These are phyloP conservation scores for Ogataea minuta DNA, from an alignment of 805 yeast species.

Conservation along the genomic window DNA sequence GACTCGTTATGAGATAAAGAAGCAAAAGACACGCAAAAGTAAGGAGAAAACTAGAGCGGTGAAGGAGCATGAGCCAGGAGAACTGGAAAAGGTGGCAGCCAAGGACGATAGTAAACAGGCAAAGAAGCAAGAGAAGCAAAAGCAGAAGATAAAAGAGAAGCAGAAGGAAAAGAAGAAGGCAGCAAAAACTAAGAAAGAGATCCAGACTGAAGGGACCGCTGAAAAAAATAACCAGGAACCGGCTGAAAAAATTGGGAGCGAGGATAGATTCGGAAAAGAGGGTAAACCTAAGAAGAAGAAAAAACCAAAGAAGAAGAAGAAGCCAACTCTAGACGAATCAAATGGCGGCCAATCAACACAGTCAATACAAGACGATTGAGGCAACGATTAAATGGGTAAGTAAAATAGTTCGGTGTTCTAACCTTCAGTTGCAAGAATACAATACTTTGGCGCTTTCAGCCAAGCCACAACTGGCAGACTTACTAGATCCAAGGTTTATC, in stretches of 20 bases:
- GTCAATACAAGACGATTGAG: slow-evolving; percentile 18
- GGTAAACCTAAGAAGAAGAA: slow-evolving; percentile 1
- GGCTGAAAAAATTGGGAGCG: no score
- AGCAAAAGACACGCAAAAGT: slow-evolving; percentile 1
- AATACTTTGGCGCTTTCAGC: slow-evolving; percentile 15
- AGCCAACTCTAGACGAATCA: not conserved
- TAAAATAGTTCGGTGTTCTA: not conserved
- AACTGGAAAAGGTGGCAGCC: slow-evolving; percentile 1
- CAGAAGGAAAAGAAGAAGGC: slow-evolving; percentile 6
- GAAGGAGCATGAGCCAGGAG: slow-evolving; percentile 31
- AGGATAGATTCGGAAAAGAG: not conserved
- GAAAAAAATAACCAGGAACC: not conserved
- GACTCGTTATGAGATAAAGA: not conserved
- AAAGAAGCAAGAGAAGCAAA: slow-evolving; percentile 3
- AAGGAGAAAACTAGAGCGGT: not conserved
- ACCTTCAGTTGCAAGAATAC: slow-evolving; percentile 21
- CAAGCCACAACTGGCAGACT: slow-evolving; percentile 10
- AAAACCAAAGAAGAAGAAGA: not conserved
- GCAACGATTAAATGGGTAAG: slow-evolving; percentile 27
- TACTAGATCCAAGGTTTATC: slow-evolving; percentile 19
- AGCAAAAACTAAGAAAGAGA: slow-evolving; percentile 5
- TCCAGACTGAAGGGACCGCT: not conserved
- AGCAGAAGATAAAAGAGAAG: slow-evolving; percentile 3
- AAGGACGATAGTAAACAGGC: slow-evolving; percentile 10
- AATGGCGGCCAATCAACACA: slow-evolving; percentile 7